Conservation (phyloP, 2,329 filamentous ascomycete species). For the Trichoderma cornu-damae region DNA sequence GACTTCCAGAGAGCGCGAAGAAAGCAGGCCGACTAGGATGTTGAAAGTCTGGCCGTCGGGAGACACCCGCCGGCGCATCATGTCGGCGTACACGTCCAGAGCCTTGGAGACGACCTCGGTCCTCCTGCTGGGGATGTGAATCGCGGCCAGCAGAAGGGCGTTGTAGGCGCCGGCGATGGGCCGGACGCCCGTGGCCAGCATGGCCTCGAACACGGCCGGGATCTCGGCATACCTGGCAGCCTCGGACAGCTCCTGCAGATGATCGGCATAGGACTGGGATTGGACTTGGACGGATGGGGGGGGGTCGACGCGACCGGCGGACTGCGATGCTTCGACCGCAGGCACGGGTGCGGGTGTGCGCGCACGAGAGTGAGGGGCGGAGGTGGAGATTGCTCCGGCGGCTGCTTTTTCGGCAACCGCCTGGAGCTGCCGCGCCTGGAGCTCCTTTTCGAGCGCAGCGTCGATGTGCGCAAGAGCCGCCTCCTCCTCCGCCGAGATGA, state of each 20-base stretch:
- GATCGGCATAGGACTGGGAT: slow-evolving; percentile 67
- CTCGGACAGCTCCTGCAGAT: slow-evolving; percentile 69
- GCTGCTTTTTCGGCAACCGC: slow-evolving; percentile 43
- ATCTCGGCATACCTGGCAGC: slow-evolving; percentile 78
- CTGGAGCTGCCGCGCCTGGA: slow-evolving; percentile 49
- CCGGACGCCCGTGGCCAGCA: slow-evolving; percentile 75
- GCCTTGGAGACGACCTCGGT: slow-evolving; percentile 85
- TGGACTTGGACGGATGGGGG: slow-evolving; percentile 60
- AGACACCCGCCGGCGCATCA: slow-evolving; percentile 78
- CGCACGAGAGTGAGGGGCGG: slow-evolving; percentile 37
- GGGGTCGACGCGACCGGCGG: slow-evolving; percentile 46
- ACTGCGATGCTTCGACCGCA: slow-evolving; percentile 36
- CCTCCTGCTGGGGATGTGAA: slow-evolving; percentile 72
- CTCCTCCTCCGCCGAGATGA: slow-evolving; percentile 44
- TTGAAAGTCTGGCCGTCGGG: slow-evolving; percentile 85
- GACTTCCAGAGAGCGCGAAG: slow-evolving; percentile 74
- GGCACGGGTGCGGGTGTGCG: slow-evolving; percentile 32
- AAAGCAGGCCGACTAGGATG: slow-evolving; percentile 77
- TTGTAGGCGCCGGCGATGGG: slow-evolving; percentile 89
- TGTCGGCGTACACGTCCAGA: slow-evolving; percentile 91
- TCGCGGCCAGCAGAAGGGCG: slow-evolving; percentile 76
- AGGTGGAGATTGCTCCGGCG: slow-evolving; percentile 34
- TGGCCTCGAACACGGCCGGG: slow-evolving; percentile 81
- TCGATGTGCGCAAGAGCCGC: slow-evolving; percentile 75
- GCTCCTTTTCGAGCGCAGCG: slow-evolving; percentile 75